A percentile compares a stretch with the other conserved stretches of the same genome.
These are phyloP conservation scores for Rosa persica DNA, from an alignment of 306 rosid species.

Conservation along the genomic window DNA sequence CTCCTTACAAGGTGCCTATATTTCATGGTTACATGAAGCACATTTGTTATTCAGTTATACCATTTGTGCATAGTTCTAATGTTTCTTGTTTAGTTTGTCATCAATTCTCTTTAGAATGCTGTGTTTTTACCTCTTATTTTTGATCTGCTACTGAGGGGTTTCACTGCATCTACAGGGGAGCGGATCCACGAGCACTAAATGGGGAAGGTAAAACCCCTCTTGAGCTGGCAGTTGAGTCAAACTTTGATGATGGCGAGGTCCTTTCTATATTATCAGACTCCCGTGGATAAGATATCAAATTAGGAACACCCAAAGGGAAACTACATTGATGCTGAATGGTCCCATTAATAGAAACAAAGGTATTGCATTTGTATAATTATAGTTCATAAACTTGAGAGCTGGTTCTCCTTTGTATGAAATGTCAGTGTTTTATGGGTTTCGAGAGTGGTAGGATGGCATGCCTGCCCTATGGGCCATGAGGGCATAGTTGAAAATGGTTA, in stretches of 20 bases:
- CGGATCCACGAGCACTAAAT: slow-evolving; percentile 77
- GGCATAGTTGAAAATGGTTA: slow-evolving; percentile 41
- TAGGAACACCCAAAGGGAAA: slow-evolving; percentile 28
- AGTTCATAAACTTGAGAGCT: slow-evolving; percentile 50
- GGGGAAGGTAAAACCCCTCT: slow-evolving; percentile 84
- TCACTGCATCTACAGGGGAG: slow-evolving; percentile 66
- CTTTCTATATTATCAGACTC: slow-evolving; percentile 59
- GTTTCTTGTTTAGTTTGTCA: slow-evolving; percentile 1
- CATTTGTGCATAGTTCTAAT: not conserved
- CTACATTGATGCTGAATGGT: slow-evolving; percentile 33
- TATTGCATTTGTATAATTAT: slow-evolving; percentile 68
- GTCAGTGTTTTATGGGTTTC: slow-evolving; percentile 45
- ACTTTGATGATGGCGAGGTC: slow-evolving; percentile 60
- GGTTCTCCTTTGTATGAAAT: slow-evolving; percentile 43
- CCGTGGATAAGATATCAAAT: slow-evolving; percentile 51
- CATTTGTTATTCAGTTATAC: not conserved
- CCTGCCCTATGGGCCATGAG: slow-evolving; percentile 50
- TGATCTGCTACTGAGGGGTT: slow-evolving; percentile 24
- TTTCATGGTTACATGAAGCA: slow-evolving; percentile 12
- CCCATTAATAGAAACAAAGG: slow-evolving; percentile 31
- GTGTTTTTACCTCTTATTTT: not conserved
- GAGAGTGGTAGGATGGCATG: slow-evolving; percentile 70
- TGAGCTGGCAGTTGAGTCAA: slow-evolving; percentile 67
- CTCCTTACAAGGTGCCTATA: slow-evolving; percentile 76
- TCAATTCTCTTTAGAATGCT: not conserved